phyloP scores from a whole-genome alignment of 495 filamentous ascomycete species.

The Talaromyces wortmannii region DNA sequence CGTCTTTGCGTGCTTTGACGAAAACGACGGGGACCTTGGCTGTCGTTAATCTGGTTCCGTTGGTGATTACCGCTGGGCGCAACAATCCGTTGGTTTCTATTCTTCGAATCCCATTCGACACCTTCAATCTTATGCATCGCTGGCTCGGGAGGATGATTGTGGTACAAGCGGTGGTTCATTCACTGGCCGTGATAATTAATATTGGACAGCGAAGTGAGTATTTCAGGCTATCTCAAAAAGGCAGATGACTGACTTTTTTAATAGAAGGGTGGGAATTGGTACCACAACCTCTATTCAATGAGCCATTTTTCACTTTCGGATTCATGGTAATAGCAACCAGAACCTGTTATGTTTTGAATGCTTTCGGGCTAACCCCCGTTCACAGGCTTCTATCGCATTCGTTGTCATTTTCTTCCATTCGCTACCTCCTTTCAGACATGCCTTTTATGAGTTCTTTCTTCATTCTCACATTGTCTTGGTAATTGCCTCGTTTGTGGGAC shows the following conservation, averaged over 20 bases:
- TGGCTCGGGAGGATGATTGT: conserved; percentile 35
- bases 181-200: conserved; percentile 23
- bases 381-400: conserved; percentile 35
- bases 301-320: conserved; percentile 11
- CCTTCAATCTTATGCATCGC: conserved; percentile 40
- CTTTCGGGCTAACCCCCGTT: background rate
- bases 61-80: conserved; percentile 34
- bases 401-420: conserved; percentile 42
- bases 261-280: conserved; percentile 3
- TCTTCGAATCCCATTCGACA: conserved; percentile 31
- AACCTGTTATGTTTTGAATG: background rate
- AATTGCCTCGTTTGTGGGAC: conserved; percentile 37
- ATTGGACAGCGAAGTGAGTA: conserved; percentile 21
- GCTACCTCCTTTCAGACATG: conserved; percentile 45
- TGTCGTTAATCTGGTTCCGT: conserved; percentile 32
- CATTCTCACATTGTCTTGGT: conserved; percentile 46
- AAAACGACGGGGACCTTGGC: conserved; percentile 33
- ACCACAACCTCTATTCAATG: background rate
- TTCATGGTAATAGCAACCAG: conserved; percentile 22
- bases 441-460: conserved; percentile 54
- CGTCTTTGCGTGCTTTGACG: conserved; percentile 30
- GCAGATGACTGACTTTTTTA: conserved; percentile 10
- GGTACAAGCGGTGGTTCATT: conserved; percentile 27
- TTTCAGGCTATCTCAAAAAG: background rate
- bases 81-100: conserved; percentile 33